phyloP scores from a whole-genome alignment of 768 basidiomycete species.

The Panaeolus papilionaceus region DNA sequence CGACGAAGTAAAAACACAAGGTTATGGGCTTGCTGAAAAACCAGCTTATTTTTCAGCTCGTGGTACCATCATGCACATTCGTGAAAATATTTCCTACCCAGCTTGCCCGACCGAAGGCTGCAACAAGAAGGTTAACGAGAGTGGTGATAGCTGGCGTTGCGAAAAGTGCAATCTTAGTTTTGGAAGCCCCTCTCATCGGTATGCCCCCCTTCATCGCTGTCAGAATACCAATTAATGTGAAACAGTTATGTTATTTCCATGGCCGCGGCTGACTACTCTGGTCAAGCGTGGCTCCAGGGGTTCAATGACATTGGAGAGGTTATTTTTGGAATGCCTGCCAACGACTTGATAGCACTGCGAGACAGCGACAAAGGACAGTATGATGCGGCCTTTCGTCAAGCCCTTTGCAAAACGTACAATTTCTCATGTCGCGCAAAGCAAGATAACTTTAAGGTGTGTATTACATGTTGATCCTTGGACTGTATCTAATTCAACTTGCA shows the following conservation, averaged over 20 bases:
- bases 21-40: slow-evolving; percentile 79
- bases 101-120: slow-evolving; percentile 84
- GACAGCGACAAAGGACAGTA: slow-evolving; percentile 43
- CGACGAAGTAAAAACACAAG: slow-evolving; percentile 77
- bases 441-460: slow-evolving; percentile 78
- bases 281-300: slow-evolving; percentile 90
- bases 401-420: slow-evolving; percentile 75
- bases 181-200: slow-evolving; percentile 83
- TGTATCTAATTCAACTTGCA: not conserved
- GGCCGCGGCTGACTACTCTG: slow-evolving; percentile 89
- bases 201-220: slow-evolving; percentile 28
- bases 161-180: slow-evolving; percentile 88
- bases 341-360: slow-evolving; percentile 77
- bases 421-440: slow-evolving; percentile 88
- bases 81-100: slow-evolving; percentile 86
- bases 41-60: slow-evolving; percentile 80
- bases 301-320: slow-evolving; percentile 91
- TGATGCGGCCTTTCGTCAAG: slow-evolving; percentile 63
- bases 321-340: slow-evolving; percentile 80
- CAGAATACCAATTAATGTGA: not conserved
- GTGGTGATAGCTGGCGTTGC: slow-evolving; percentile 81
- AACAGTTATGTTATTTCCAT: slow-evolving; percentile 80
- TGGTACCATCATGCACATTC: slow-evolving; percentile 90
- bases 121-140: slow-evolving; percentile 87
- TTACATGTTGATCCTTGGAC: not conserved